phyloP scores from a whole-genome alignment of 169 alveolate species.

The Theileria equi region DNA sequence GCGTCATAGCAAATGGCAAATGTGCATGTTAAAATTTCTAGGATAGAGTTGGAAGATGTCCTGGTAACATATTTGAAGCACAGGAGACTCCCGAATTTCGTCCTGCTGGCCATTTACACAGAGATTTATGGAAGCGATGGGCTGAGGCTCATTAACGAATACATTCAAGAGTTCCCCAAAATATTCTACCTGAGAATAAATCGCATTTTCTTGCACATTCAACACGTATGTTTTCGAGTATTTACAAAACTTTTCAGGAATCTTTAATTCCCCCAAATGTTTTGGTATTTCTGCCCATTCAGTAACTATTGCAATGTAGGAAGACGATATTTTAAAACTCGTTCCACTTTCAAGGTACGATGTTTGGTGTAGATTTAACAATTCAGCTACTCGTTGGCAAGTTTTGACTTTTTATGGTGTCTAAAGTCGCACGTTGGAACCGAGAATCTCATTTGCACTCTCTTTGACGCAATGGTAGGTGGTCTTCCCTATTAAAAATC shows the following conservation, averaged over 20 bases:
- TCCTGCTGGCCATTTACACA: slow-evolving; percentile 15
- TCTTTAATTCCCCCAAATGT: background rate
- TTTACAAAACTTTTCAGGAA: background rate
- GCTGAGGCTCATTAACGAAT: slow-evolving; percentile 1
- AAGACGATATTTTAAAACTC: slow-evolving; percentile 12
- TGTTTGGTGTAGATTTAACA: background rate
- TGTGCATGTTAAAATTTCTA: background rate
- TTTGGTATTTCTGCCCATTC: background rate
- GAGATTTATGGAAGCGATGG: slow-evolving; percentile 4
- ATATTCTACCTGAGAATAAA: slow-evolving; percentile 5
- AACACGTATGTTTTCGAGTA: background rate
- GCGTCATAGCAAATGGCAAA: background rate
- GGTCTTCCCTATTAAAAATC: background rate
- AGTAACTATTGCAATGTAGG: slow-evolving; percentile 3
- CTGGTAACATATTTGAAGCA: slow-evolving; percentile 31
- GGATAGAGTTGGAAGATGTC: slow-evolving; percentile 54
- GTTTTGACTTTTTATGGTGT: slow-evolving; percentile 4
- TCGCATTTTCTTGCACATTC: background rate
- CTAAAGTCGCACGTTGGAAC: background rate
- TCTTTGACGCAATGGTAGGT: background rate
- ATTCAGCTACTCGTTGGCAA: slow-evolving; percentile 4
- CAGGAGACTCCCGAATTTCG: slow-evolving; percentile 31
- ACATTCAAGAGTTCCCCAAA: slow-evolving; percentile 4
- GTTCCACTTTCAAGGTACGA: slow-evolving; percentile 21
- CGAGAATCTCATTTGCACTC: background rate